Base-by-base conservation (phyloP, 495 filamentous ascomycete species). In the Talaromyces wortmannii region DNA sequence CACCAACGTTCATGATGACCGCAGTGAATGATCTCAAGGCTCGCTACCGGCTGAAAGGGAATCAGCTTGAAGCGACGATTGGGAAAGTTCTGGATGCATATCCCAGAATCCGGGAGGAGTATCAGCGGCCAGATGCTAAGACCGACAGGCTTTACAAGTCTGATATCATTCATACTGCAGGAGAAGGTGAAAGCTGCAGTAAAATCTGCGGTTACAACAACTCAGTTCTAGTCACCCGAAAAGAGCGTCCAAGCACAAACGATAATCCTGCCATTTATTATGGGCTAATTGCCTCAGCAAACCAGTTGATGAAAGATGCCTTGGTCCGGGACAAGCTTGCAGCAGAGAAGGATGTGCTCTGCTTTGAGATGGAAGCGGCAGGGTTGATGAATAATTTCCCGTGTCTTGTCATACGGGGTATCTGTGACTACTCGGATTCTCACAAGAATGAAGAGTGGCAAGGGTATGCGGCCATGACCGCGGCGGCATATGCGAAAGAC, bases 381-480 rank as follows among this genome's bases (percentile, higher is more conserved):
- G n/a, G n/a, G n/a, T n/a, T n/a, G n/a, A n/a, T n/a, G n/a, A n/a
- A n/a, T n/a, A n/a, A n/a, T n/a, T n/a, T n/a, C n/a, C n/a, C n/a
- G n/a, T n/a, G n/a, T n/a, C n/a, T n/a, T n/a, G n/a, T n/a, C n/a
- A n/a, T n/a, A n/a, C n/a, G n/a, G n/a, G n/a, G n/a, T n/a, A n/a
- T n/a, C n/a, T n/a, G n/a, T n/a, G n/a, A n/a, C n/a, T n/a, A n/a
- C n/a, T n/a, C n/a, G n/a, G n/a, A n/a, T n/a, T n/a, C n/a, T n/a
- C n/a, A n/a, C n/a, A n/a, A n/a, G n/a, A n/a, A n/a, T n/a, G n/a
- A n/a, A n/a, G n/a, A n/a, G n/a, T n/a, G n/a, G n/a, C n/a, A n/a
- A n/a, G n/a, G n/a, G n/a, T 58, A 48, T 44, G 58, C 58, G 18
- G 67, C 69, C 36, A 67, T 71, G 63, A 65, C 61, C 50, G 67